Evolutionary conservation across 768 basidiomycete species (phyloP).

Genomic region (Pisolithus marmoratus): DNA sequence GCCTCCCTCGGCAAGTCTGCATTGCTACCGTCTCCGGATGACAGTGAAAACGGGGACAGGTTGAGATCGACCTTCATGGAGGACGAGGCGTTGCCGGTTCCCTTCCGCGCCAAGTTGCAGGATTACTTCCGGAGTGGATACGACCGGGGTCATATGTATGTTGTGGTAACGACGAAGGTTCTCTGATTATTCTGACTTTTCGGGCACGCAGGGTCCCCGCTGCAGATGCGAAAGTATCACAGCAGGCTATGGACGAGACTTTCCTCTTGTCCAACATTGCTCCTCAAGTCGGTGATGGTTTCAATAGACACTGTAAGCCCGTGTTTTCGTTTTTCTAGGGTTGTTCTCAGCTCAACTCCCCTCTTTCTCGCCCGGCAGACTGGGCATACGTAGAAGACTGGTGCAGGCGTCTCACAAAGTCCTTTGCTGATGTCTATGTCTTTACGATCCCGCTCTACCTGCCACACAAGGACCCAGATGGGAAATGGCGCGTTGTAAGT

Average conservation of each 20-base stretch:
- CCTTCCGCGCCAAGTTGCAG: constrained; percentile 76
- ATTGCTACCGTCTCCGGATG: constrained; percentile 26
- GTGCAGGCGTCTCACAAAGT: constrained; percentile 83
- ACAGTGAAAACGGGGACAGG: constrained; percentile 55
- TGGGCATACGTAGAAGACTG: constrained; percentile 98
- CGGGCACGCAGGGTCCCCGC: constrained; percentile 74
- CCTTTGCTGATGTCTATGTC: constrained; percentile 91
- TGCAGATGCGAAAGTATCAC: constrained; percentile 89
- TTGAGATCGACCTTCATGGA: constrained; percentile 76
- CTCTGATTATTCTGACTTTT: background rate
- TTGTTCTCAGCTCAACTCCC: background rate
- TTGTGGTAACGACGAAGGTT: constrained; percentile 3
- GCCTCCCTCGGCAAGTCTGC: constrained; percentile 58
- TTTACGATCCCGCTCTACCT: constrained; percentile 98
- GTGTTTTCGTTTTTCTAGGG: background rate
- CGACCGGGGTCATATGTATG: constrained; percentile 94
- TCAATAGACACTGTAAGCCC: constrained; percentile 89
- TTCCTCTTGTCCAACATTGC: constrained; percentile 95
- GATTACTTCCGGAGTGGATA: constrained; percentile 94
- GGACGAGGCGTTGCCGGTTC: constrained; percentile 68
- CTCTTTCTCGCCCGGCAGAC: constrained; percentile 40
- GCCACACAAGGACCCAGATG: constrained; percentile 77
- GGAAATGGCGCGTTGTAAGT: constrained; percentile 93
- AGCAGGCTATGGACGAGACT: constrained; percentile 95
- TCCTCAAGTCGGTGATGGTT: constrained; percentile 95